Percentiles rank a stretch among this genome's conserved stretches.
These are phyloP conservation scores for Pseudopediastrum boryanum DNA, from an alignment of 139 green algal species.

Conservation along the genomic window DNA sequence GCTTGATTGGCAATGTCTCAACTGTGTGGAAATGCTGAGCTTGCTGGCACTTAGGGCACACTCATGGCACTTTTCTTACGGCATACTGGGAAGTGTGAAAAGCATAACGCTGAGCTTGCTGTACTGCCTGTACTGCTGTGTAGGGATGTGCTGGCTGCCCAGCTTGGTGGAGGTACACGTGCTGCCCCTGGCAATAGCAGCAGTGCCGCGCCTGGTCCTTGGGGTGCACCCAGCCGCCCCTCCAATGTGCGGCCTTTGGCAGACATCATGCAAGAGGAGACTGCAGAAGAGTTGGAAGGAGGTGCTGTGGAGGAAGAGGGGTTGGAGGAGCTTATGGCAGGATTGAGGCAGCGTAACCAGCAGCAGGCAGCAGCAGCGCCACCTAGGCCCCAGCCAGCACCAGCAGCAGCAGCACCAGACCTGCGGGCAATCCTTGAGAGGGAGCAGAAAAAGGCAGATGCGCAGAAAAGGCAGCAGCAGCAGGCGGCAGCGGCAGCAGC, in stretches of 20 bases:
- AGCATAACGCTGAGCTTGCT: not conserved
- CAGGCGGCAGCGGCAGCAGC: not conserved
- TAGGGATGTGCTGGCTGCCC: constrained; percentile 24
- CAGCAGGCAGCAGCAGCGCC: not conserved
- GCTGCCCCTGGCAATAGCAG: not conserved
- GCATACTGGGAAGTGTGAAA: not conserved
- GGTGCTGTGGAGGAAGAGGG: constrained; percentile 52
- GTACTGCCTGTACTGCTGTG: not conserved
- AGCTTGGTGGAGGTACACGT: constrained; percentile 2
- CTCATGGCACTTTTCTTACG: not conserved
- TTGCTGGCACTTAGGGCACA: not conserved
- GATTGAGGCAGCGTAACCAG: constrained; percentile 14
- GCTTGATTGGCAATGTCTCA: not conserved
- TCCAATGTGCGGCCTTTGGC: not conserved
- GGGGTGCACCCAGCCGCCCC: constrained; percentile 6
- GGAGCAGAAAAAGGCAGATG: not conserved
- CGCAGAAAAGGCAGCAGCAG: not conserved
- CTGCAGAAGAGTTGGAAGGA: constrained; percentile 56
- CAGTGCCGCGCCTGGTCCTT: constrained; percentile 12
- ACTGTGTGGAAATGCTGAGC: not conserved
- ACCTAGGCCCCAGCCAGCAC: constrained; percentile 40
- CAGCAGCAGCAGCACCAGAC: constrained; percentile 41
- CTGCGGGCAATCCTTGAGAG: too few relatives aligned
- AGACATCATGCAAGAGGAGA: constrained; percentile 50
- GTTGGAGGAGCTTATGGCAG: constrained; percentile 42